Percentiles rank a stretch among this genome's conserved stretches.
These are phyloP conservation scores for Amanita subjunquillea DNA, from an alignment of 768 basidiomycete genomes.

Conservation along the genomic window DNA sequence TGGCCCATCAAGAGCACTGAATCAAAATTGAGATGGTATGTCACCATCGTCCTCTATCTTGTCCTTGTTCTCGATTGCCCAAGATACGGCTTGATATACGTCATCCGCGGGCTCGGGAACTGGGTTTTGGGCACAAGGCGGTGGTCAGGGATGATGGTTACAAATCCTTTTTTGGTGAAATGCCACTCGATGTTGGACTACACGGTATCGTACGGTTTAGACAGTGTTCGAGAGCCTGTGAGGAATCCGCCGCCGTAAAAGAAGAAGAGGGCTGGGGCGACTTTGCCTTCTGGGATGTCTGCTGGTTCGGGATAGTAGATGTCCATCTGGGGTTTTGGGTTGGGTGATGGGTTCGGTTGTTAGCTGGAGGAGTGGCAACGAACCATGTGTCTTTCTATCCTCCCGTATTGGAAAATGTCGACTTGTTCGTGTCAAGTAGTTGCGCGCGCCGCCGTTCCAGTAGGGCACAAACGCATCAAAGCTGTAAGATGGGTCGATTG, in stretches of 20 bases:
- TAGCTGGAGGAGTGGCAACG: background rate
- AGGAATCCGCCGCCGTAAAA: constrained; percentile 60
- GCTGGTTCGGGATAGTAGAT: constrained; percentile 44
- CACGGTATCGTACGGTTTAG: constrained; percentile 35
- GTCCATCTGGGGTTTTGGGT: constrained; percentile 37
- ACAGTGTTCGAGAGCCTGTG: constrained; percentile 36
- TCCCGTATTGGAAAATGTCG: constrained; percentile 2
- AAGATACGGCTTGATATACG: constrained; percentile 47
- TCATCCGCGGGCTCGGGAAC: constrained; percentile 50
- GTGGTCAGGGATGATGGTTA: constrained; percentile 63
- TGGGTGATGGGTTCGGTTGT: background rate
- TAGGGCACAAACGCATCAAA: constrained; percentile 2
- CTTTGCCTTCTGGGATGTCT: constrained; percentile 12
- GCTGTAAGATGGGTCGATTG: background rate
- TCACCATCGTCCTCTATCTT: constrained; percentile 4
- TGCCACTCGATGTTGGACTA: constrained; percentile 52
- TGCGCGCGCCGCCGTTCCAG: background rate
- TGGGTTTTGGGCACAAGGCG: constrained; percentile 45
- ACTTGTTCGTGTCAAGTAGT: background rate
- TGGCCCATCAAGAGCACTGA: constrained; percentile 44
- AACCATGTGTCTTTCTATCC: constrained; percentile 1
- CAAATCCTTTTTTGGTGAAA: constrained; percentile 47
- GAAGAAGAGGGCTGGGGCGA: constrained; percentile 44
- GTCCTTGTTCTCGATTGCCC: constrained; percentile 31
- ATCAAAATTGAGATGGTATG: constrained; percentile 24